Percentiles rank a stretch among this genome's conserved stretches.
Evolutionary conservation across 495 filamentous ascomycete genomes (phyloP).

Genomic region (Terfezia boudieri): DNA sequence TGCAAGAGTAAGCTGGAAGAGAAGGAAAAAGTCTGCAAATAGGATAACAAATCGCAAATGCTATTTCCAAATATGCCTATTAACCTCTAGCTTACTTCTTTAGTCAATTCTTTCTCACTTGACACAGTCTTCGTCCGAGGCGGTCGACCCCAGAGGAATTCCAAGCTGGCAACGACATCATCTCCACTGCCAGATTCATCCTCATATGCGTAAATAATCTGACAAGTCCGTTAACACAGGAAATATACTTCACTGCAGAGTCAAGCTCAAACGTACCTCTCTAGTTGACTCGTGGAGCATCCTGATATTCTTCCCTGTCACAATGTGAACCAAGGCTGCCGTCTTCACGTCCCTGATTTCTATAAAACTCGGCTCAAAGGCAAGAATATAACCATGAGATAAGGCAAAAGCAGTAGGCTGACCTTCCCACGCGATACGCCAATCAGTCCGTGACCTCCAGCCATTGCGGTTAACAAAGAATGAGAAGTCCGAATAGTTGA

Average conservation of each 20-base stretch:
- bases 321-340: constrained; percentile 70
- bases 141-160: constrained; percentile 31
- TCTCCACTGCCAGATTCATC: constrained; percentile 59
- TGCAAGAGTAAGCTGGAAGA: no score
- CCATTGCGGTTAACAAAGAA: constrained; percentile 99
- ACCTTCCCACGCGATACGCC: constrained; percentile 95
- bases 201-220: constrained; percentile 94
- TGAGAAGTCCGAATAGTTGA: constrained; percentile 95
- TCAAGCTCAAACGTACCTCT: constrained; percentile 43
- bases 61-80: no score
- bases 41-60: no score
- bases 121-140: neutral
- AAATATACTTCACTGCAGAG: neutral
- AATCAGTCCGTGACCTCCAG: constrained; percentile 87
- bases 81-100: no score
- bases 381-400: constrained; percentile 84
- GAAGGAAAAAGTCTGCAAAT: no score
- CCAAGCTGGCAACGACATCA: constrained; percentile 82
- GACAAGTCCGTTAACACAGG: neutral
- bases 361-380: constrained; percentile 97
- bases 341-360: constrained; percentile 91
- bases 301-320: constrained; percentile 83
- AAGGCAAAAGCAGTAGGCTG: constrained; percentile 75
- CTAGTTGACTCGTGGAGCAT: constrained; percentile 92
- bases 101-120: neutral